Percentiles rank a stretch among this genome's conserved stretches.
Evolutionary conservation across 2,329 filamentous ascomycete genomes (phyloP).

Genomic region (Stachybotrys elegans): DNA sequence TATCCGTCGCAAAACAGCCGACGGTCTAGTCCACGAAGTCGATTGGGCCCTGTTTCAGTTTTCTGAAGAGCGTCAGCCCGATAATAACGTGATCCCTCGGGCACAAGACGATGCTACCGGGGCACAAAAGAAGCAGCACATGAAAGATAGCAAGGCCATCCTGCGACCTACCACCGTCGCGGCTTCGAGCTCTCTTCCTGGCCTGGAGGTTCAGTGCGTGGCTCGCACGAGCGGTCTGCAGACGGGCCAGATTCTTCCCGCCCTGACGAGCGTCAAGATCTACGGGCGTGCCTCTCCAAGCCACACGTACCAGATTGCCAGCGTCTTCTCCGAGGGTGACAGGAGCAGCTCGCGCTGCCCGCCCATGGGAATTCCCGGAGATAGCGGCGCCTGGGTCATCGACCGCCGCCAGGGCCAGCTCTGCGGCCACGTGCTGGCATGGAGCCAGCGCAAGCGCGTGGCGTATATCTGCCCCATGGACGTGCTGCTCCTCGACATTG

Average conservation of each 20-base stretch:
- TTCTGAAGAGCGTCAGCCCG: slow-evolving; percentile 62
- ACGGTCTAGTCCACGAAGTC: slow-evolving; percentile 79
- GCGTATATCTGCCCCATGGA: slow-evolving; percentile 97
- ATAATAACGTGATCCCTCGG: slow-evolving; percentile 62
- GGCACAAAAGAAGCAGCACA: slow-evolving; percentile 7
- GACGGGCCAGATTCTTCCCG: slow-evolving; percentile 69
- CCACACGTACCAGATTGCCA: slow-evolving; percentile 59
- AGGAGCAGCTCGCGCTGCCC: slow-evolving; percentile 13
- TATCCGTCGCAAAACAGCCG: slow-evolving; percentile 68
- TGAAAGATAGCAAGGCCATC: slow-evolving; percentile 23
- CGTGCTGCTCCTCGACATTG: slow-evolving; percentile 79
- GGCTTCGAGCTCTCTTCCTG: slow-evolving; percentile 58
- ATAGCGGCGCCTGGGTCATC: slow-evolving; percentile 90
- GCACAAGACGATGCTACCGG: slow-evolving; percentile 10
- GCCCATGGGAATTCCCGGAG: slow-evolving; percentile 69
- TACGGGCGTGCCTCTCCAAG: slow-evolving; percentile 78
- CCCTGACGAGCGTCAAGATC: slow-evolving; percentile 80
- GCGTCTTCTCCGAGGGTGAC: slow-evolving; percentile 19
- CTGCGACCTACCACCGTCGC: slow-evolving; percentile 55
- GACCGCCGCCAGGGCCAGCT: slow-evolving; percentile 73
- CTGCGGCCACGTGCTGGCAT: slow-evolving; percentile 86
- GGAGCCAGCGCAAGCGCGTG: slow-evolving; percentile 72
- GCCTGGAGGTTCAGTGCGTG: slow-evolving; percentile 78
- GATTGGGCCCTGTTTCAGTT: slow-evolving; percentile 94
- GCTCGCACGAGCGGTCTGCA: slow-evolving; percentile 83